Evolutionary conservation across 2,329 filamentous ascomycete species (phyloP), one percentile per base, ranked within the genome.

Genomic region (Monilinia fructigena): DNA sequence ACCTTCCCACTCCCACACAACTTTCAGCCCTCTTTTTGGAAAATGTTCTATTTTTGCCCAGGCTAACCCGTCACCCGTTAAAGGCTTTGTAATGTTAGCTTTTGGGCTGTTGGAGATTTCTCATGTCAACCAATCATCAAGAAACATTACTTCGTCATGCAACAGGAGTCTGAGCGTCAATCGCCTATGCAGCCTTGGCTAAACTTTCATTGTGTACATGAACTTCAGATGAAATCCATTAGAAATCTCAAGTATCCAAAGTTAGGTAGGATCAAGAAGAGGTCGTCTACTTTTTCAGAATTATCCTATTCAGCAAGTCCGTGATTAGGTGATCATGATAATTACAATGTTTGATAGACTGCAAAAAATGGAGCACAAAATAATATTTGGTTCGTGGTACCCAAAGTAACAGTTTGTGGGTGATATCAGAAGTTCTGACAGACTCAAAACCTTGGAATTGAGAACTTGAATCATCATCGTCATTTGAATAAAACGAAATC

Each of bases 81-180:
- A 35, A 35, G 61, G 23, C 7, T 55, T 31, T 63, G n/a, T 31
- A 18, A 23, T 23, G 14, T 40, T 55, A 63, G 35, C 61, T 23
- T 47, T 12, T 42, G 35, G 2, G 18, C 48, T 35, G 26, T 55
- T 31, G 26, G 31, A 55, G 38, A 63, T 23, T 45, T 55, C 26
- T 55, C 50, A 18, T 20, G 40, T 12, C 16, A 47, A 16, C 50
- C 31, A 23, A 55, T 47, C 6, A 18, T 47, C n/a, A 35, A 45
- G 12, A n/a, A 11, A 63, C 38, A 26, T 26, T 40, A 40, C 45
- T 5, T 6, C 20, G 61, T 3, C 16, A 54, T 31, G 38, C 20
- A 55, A 45, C 38, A 55, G 28, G 50, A 55, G 50, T 55, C 60
- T 31, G 48, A 55, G 38, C 38, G 50, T 45, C n/a, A 14, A 42